Percentiles rank a stretch among this genome's conserved stretches.
Evolutionary conservation across 2,329 filamentous ascomycete genomes (phyloP).

Genomic region (Cyphellophora attinorum): DNA sequence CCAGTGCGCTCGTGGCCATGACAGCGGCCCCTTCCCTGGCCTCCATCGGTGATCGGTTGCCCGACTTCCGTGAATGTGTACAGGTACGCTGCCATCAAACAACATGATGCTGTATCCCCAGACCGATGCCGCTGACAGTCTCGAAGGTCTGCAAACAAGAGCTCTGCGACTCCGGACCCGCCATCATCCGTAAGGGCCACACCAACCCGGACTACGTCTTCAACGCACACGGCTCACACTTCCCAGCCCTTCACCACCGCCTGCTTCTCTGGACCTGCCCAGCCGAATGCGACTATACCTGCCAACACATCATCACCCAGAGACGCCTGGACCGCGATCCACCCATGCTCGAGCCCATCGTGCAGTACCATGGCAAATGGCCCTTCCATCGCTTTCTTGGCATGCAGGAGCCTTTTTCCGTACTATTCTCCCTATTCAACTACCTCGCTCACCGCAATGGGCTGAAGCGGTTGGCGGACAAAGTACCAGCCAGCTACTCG

Average conservation of each 20-base stretch:
- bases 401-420: conserved; percentile 89
- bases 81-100: conserved; percentile 45
- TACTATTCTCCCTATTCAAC: conserved; percentile 89
- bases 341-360: conserved; percentile 56
- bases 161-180: conserved; percentile 63
- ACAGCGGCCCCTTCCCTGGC: conserved; percentile 35
- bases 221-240: conserved; percentile 15
- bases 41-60: conserved; percentile 73
- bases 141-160: conserved; percentile 65
- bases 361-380: conserved; percentile 99
- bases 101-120: conserved; percentile 2
- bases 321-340: conserved; percentile 56
- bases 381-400: conserved; percentile 84
- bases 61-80: conserved; percentile 81
- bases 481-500: conserved; percentile 63
- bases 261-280: conserved; percentile 88
- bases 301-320: conserved; percentile 83
- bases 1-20: background rate
- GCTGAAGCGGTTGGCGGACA: conserved; percentile 57
- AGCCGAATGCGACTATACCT: conserved; percentile 93
- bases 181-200: conserved; percentile 57
- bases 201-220: conserved; percentile 6
- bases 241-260: conserved; percentile 67
- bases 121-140: conserved; percentile 7
- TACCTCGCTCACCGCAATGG: conserved; percentile 75